phyloP scores from a whole-genome alignment of 2,329 filamentous ascomycete genomes.

The Plenodomus tracheiphilus region DNA sequence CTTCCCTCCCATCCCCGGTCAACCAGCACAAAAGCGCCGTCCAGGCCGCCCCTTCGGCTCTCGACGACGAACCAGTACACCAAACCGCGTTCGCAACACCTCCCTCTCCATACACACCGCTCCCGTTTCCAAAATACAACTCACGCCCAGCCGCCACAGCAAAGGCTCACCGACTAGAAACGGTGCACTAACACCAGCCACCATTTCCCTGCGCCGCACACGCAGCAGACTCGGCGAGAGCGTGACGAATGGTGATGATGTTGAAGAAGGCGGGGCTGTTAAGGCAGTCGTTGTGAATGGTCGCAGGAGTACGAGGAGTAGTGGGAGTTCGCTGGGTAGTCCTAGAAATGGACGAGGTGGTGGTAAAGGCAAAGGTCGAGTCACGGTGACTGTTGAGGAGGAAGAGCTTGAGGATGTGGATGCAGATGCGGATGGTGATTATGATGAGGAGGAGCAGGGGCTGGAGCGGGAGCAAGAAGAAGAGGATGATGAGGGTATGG shows the following conservation, averaged over 20 bases:
- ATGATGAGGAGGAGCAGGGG: constrained; percentile 11
- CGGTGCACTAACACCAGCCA: constrained; percentile 29
- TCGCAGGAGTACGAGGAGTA: constrained; percentile 34
- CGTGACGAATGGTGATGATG: constrained; percentile 42
- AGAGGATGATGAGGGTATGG: constrained; percentile 26
- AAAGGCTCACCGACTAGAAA: constrained; percentile 37
- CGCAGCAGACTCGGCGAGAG: constrained; percentile 50
- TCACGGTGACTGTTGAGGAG: constrained; percentile 10
- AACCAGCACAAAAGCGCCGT: constrained; percentile 39
- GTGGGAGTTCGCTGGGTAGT: constrained; percentile 35
- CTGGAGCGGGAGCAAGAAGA: constrained; percentile 18
- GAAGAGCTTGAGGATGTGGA: constrained; percentile 30
- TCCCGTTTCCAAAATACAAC: constrained; percentile 35
- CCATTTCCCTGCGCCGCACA: constrained; percentile 41
- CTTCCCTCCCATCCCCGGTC: constrained; percentile 68
- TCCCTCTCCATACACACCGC: constrained; percentile 35
- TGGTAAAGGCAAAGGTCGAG: constrained; percentile 24
- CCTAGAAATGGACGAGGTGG: constrained; percentile 10
- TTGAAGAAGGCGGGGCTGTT: constrained; percentile 36
- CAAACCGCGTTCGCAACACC: constrained; percentile 31
- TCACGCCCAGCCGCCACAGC: constrained; percentile 33
- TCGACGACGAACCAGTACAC: constrained; percentile 42
- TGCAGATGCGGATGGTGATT: constrained; percentile 18
- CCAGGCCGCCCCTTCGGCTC: constrained; percentile 44
- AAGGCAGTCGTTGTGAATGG: constrained; percentile 26